phyloP scores from a whole-genome alignment of 495 filamentous ascomycete species.

The Podospora comata region DNA sequence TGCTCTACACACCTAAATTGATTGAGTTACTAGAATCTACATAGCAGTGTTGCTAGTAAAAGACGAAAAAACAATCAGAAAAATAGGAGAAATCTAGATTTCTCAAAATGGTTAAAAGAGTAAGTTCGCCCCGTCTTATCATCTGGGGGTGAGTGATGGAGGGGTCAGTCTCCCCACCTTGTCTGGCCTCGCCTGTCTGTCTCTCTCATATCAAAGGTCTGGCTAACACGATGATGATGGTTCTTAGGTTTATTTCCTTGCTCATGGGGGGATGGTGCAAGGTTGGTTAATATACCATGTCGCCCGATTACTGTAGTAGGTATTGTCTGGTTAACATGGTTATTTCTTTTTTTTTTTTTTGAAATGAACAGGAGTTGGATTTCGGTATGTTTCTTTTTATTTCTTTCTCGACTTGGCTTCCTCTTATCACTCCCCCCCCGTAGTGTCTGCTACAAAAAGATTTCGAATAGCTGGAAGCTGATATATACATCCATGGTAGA shows the following conservation, averaged over 20 bases:
- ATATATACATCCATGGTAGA: slow-evolving; percentile 35
- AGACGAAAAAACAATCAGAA: too few species aligned
- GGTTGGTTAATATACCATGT: slow-evolving; percentile 30
- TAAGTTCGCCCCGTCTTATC: not conserved
- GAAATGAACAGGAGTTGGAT: slow-evolving; percentile 18
- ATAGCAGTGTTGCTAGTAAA: too few species aligned
- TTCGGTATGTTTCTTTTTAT: slow-evolving; percentile 18
- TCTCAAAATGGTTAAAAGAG: slow-evolving; percentile 5
- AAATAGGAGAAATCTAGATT: too few species aligned
- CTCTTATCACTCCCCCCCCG: not conserved
- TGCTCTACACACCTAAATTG: too few species aligned
- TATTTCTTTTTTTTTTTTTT: not conserved
- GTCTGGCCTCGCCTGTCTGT: not conserved
- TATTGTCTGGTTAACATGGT: too few species aligned
- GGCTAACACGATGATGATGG: not conserved
- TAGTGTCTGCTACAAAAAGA: too few species aligned
- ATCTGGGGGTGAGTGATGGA: not conserved
- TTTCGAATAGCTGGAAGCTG: too few species aligned
- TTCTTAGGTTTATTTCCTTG: slow-evolving; percentile 48
- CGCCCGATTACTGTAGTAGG: too few species aligned
- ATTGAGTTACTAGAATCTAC: too few species aligned
- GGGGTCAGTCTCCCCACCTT: not conserved
- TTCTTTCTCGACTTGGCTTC: not conserved
- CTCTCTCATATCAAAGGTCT: not conserved
- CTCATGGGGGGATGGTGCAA: slow-evolving; percentile 53